These are phyloP conservation scores for Huntiella abstrusa DNA, from an alignment of 2,329 filamentous ascomycete species.

Conservation along the genomic window DNA sequence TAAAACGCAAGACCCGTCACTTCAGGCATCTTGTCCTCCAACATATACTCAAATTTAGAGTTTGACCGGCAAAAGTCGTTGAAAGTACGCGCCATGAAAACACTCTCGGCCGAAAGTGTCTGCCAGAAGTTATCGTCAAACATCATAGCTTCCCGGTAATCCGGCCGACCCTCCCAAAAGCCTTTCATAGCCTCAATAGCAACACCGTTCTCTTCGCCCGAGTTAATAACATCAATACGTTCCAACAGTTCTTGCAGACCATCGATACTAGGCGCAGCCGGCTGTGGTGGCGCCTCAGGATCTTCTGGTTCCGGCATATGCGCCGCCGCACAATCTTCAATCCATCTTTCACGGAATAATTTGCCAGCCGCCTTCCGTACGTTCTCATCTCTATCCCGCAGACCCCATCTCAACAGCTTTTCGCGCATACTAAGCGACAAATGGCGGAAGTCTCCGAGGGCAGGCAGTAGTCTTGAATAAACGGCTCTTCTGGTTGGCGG, in stretches of 20 bases:
- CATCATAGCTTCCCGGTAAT: constrained; percentile 53
- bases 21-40: constrained; percentile 89
- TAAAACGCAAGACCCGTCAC: constrained; percentile 81
- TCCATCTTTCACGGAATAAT: constrained; percentile 90
- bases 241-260: constrained; percentile 79
- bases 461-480: constrained; percentile 72
- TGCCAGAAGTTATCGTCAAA: constrained; percentile 67
- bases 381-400: constrained; percentile 83
- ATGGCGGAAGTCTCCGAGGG: constrained; percentile 83
- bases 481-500: constrained; percentile 65
- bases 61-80: constrained; percentile 77
- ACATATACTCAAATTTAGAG: constrained; percentile 50
- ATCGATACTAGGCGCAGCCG: constrained; percentile 49
- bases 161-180: constrained; percentile 85
- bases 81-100: constrained; percentile 80
- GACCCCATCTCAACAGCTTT: constrained; percentile 84
- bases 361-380: constrained; percentile 82
- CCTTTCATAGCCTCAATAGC: constrained; percentile 86
- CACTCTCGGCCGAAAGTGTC: constrained; percentile 63
- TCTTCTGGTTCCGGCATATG: constrained; percentile 40
- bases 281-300: constrained; percentile 27
- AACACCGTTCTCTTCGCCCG: constrained; percentile 74
- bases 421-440: constrained; percentile 86
- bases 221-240: constrained; percentile 82
- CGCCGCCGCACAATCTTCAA: constrained; percentile 73